phyloP scores from a whole-genome alignment of 495 filamentous ascomycete genomes.

The Parmelia sp. region DNA sequence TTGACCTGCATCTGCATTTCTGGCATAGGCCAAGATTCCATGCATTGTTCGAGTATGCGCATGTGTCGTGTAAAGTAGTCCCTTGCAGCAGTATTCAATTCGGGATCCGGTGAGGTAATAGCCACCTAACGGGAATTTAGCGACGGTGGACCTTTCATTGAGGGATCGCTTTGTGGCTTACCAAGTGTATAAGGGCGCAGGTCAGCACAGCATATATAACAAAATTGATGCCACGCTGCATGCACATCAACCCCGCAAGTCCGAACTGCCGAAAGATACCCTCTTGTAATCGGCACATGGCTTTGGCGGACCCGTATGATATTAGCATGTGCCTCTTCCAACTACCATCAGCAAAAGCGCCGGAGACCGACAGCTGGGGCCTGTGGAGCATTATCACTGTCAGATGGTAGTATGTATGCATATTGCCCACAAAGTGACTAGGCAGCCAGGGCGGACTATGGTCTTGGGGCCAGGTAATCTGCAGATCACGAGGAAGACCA shows the following conservation, averaged over 20 bases:
- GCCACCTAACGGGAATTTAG: conserved; percentile 59
- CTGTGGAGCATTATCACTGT: conserved; percentile 82
- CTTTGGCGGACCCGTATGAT: conserved; percentile 82
- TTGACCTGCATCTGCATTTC: conserved; percentile 91
- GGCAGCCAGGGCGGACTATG: conserved; percentile 79
- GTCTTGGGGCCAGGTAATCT: conserved; percentile 70
- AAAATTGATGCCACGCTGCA: conserved; percentile 93
- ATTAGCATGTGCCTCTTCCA: conserved; percentile 87
- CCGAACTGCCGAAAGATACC: conserved; percentile 72
- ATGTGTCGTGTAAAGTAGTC: conserved; percentile 94
- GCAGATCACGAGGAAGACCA: conserved; percentile 71
- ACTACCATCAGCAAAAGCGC: conserved; percentile 65
- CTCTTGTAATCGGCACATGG: conserved; percentile 86
- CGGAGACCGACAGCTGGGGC: conserved; percentile 74
- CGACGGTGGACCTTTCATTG: background rate
- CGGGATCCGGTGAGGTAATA: conserved; percentile 87
- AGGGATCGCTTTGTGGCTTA: conserved; percentile 41
- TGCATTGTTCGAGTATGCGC: conserved; percentile 86
- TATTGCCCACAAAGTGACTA: conserved; percentile 84
- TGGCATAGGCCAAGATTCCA: conserved; percentile 78
- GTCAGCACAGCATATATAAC: conserved; percentile 88
- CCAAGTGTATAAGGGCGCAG: conserved; percentile 92
- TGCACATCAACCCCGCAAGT: conserved; percentile 75
- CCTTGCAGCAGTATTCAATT: conserved; percentile 74
- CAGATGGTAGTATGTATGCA: conserved; percentile 89